These are phyloP conservation scores for Saccharomyces pastorianus DNA, from an alignment of 1,139 yeast genomes.

Conservation along the genomic window DNA sequence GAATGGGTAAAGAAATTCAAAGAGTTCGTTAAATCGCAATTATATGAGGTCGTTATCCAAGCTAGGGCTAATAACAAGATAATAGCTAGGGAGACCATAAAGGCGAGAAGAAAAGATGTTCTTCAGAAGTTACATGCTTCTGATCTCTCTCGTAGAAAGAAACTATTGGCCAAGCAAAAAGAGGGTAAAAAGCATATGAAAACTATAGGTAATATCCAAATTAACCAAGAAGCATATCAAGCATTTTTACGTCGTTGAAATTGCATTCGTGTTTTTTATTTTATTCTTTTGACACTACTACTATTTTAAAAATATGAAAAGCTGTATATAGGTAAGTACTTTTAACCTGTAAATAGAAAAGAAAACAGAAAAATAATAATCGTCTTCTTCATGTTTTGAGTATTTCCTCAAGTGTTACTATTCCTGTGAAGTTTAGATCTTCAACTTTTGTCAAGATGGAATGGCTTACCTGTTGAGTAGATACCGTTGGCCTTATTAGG, in stretches of 20 bases:
- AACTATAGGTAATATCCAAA: conserved; percentile 66
- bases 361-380: not conserved
- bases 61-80: conserved; percentile 76
- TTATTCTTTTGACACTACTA: no score
- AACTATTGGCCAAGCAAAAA: conserved; percentile 78
- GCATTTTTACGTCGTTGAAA: conserved; percentile 42
- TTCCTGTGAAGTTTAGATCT: conserved; percentile 45
- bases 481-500: conserved; percentile 52
- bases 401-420: conserved; percentile 51
- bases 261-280: not conserved
- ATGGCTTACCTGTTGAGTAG: conserved; percentile 62
- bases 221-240: conserved; percentile 80
- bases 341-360: not conserved
- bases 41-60: conserved; percentile 88
- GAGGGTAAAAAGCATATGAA: conserved; percentile 88
- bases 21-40: conserved; percentile 67
- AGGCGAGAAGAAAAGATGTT: conserved; percentile 90
- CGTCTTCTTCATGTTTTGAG: conserved; percentile 6
- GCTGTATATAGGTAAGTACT: conserved; percentile 4
- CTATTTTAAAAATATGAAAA: not conserved
- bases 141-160: conserved; percentile 83
- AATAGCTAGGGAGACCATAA: conserved; percentile 86
- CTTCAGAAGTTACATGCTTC: conserved; percentile 88
- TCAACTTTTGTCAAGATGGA: conserved; percentile 49
- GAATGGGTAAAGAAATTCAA: conserved; percentile 80